Conservation (phyloP, 2,329 filamentous ascomycete genomes). For the Trichoderma sp. region DNA sequence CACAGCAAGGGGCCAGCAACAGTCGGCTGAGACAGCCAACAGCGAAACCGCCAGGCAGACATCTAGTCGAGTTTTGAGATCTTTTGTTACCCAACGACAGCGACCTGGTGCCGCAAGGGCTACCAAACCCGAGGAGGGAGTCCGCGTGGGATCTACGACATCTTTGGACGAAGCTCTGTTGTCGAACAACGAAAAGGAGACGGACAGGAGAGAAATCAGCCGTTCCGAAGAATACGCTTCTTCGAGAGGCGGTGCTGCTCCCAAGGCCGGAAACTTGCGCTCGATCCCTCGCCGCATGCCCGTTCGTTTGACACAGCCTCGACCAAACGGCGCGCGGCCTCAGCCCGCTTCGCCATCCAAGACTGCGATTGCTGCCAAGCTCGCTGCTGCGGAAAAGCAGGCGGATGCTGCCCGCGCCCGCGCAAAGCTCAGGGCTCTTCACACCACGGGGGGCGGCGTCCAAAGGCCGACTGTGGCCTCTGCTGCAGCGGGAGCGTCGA, state of each 20-base stretch:
- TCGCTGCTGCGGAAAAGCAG: constrained; percentile 61
- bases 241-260: neutral
- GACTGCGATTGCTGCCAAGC: constrained; percentile 60
- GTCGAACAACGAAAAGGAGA: constrained; percentile 20
- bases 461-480: constrained; percentile 29
- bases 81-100: neutral
- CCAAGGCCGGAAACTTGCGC: neutral
- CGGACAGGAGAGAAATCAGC: neutral
- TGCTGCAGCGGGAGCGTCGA: neutral
- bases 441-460: constrained; percentile 33
- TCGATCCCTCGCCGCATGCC: constrained; percentile 20
- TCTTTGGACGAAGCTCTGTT: constrained; percentile 37
- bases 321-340: constrained; percentile 31
- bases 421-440: constrained; percentile 58
- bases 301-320: constrained; percentile 34
- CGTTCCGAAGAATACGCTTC: constrained; percentile 15
- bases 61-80: neutral
- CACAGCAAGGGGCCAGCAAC: constrained; percentile 46
- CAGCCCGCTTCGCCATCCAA: constrained; percentile 59
- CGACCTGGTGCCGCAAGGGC: neutral
- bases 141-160: constrained; percentile 29
- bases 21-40: constrained; percentile 31
- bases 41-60: constrained; percentile 18
- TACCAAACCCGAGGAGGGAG: constrained; percentile 17
- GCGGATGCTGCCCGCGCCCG: constrained; percentile 61